Percentiles rank a stretch among this genome's conserved stretches.
These are phyloP conservation scores for Dittrichia graveolens DNA, from an alignment of 129 eudicot genomes.

Conservation along the genomic window DNA sequence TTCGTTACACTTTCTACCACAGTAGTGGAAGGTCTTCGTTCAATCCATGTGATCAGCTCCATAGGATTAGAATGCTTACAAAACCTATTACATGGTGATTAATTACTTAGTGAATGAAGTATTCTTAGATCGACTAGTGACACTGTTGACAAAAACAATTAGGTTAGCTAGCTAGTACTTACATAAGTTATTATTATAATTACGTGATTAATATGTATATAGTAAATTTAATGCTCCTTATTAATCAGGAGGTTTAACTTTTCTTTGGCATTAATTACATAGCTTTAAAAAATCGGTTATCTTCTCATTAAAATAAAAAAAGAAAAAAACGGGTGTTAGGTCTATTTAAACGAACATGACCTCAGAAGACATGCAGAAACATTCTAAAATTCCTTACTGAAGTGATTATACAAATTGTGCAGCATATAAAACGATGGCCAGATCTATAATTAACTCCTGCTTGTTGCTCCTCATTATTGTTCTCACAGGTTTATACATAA, in stretches of 20 bases:
- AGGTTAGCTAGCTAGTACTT: too few relatives aligned
- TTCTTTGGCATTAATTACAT: not conserved
- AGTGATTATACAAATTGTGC: not conserved
- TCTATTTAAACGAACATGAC: conserved; percentile 5
- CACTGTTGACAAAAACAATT: too few relatives aligned
- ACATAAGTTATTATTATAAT: too few relatives aligned
- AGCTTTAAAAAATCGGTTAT: not conserved
- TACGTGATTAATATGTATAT: too few relatives aligned
- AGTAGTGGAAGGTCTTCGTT: too few relatives aligned
- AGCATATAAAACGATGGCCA: not conserved
- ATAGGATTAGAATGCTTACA: too few relatives aligned
- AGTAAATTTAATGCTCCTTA: too few relatives aligned
- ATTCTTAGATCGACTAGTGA: too few relatives aligned
- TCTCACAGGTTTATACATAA: conserved; percentile 12
- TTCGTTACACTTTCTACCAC: too few relatives aligned
- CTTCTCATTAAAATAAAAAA: not conserved
- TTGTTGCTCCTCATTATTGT: not conserved
- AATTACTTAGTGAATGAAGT: too few relatives aligned
- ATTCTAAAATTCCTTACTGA: not conserved
- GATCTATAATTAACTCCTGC: not conserved
- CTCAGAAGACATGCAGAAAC: not conserved
- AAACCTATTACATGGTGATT: too few relatives aligned
- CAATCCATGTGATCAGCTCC: too few relatives aligned
- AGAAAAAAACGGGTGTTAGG: not conserved
- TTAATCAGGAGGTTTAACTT: not conserved